phyloP scores from a whole-genome alignment of 2,329 filamentous ascomycete species.

The Colletotrichum sojae region DNA sequence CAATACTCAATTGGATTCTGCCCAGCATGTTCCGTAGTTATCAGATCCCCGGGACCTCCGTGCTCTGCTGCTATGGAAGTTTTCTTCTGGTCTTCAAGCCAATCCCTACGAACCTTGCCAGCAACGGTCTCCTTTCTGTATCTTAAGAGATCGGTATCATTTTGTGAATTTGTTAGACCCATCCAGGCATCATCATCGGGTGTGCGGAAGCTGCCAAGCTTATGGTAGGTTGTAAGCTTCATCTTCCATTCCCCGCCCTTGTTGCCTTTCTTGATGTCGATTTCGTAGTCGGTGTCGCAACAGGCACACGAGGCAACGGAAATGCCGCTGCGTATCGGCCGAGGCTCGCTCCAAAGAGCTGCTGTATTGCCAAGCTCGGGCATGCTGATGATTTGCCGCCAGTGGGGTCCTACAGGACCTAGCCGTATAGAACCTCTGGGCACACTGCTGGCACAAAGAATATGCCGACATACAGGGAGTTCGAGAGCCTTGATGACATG shows the following conservation, averaged over 20 bases:
- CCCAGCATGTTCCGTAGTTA: no score
- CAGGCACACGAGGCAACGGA: rapidly evolving
- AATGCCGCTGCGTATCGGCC: no score
- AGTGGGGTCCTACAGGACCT: rapidly evolving
- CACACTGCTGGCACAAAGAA: not conserved
- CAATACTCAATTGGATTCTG: no score
- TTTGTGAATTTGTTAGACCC: no score
- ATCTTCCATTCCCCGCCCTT: rapidly evolving
- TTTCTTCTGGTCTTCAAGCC: no score
- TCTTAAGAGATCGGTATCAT: no score
- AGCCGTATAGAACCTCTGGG: no score
- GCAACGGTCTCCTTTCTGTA: no score
- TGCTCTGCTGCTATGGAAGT: no score
- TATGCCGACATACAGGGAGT: conserved; percentile 5
- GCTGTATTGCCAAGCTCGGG: not conserved
- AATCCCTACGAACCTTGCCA: no score
- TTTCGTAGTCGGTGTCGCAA: not conserved
- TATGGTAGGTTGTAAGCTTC: not conserved
- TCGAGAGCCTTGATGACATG: not conserved
- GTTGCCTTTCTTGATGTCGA: not conserved
- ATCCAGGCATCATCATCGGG: rapidly evolving
- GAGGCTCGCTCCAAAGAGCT: no score
- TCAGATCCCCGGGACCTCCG: no score
- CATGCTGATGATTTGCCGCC: not conserved
- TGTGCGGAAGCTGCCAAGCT: not conserved